Percentiles rank a stretch among this genome's conserved stretches.
These are phyloP conservation scores for Corymbia citriodora DNA, from an alignment of 441 rosid species.

Conservation along the genomic window DNA sequence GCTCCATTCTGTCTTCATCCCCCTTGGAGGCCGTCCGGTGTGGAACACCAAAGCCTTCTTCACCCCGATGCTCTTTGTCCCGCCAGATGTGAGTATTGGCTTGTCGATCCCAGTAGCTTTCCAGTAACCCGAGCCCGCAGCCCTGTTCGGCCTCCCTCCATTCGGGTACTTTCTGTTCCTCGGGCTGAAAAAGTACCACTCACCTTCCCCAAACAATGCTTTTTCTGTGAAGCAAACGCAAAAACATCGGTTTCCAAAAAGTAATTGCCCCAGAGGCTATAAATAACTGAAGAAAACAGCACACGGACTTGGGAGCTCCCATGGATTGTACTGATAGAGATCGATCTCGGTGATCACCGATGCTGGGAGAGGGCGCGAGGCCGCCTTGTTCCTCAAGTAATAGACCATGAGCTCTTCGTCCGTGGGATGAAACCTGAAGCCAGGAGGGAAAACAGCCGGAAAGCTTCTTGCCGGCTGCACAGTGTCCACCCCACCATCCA, in stretches of 20 bases:
- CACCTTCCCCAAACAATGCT: neutral
- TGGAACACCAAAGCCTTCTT: slow-evolving; percentile 2
- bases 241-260: neutral
- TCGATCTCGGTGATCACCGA: slow-evolving; percentile 37
- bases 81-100: neutral
- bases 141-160: neutral
- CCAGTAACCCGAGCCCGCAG: neutral
- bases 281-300: neutral
- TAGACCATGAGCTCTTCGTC: slow-evolving; percentile 50
- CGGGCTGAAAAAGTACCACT: neutral
- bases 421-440: slow-evolving; percentile 61
- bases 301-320: slow-evolving; percentile 20
- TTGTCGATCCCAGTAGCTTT: neutral
- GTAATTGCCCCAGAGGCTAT: neutral
- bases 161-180: neutral
- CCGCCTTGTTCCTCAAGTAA: slow-evolving; percentile 43
- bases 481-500: slow-evolving; percentile 4
- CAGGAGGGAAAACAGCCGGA: slow-evolving; percentile 31
- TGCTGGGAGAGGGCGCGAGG: slow-evolving; percentile 36
- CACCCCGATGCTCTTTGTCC: neutral
- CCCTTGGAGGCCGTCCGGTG: neutral
- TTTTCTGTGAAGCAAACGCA: neutral
- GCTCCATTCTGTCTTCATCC: neutral
- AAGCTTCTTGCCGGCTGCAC: neutral
- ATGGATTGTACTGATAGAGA: slow-evolving; percentile 42